Percentiles rank a stretch among this genome's conserved stretches.
Conservation (phyloP, 768 basidiomycete genomes). For the Amanita exitialis region DNA sequence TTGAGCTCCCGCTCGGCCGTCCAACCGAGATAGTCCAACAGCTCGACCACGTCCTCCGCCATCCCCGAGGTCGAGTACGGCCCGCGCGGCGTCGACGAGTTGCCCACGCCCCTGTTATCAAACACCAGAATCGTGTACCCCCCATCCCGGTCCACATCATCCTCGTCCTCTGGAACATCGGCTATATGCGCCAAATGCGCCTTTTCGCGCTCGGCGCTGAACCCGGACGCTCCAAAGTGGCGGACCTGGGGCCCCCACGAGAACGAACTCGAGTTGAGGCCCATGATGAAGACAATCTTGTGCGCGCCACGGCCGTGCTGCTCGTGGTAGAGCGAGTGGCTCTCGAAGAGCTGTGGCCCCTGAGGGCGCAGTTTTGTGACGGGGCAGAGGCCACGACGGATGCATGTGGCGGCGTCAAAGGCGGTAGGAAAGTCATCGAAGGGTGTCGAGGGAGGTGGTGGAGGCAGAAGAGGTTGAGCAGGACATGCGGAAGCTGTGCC, state of each 20-base stretch:
- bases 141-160: conserved; percentile 14
- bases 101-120: conserved; percentile 79
- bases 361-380: conserved; percentile 43
- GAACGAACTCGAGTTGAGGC: conserved; percentile 56
- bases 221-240: conserved; percentile 39
- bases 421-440: conserved; percentile 27
- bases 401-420: conserved; percentile 52
- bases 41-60: conserved; percentile 62
- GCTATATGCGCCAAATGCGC: not conserved
- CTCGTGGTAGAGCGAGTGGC: conserved; percentile 73
- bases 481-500: not conserved
- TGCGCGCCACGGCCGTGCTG: conserved; percentile 55
- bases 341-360: conserved; percentile 38
- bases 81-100: conserved; percentile 59
- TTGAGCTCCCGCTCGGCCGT: conserved; percentile 50
- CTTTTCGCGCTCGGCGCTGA: conserved; percentile 5
- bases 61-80: conserved; percentile 76
- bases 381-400: conserved; percentile 68
- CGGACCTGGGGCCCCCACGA: conserved; percentile 57
- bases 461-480: not conserved
- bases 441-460: conserved; percentile 1
- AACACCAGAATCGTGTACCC: conserved; percentile 62
- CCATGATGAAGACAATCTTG: conserved; percentile 75
- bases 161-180: not conserved
- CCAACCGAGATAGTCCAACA: conserved; percentile 70